Base-by-base conservation (phyloP, 2,329 filamentous ascomycete genomes). In the Talaromyces sp. region DNA sequence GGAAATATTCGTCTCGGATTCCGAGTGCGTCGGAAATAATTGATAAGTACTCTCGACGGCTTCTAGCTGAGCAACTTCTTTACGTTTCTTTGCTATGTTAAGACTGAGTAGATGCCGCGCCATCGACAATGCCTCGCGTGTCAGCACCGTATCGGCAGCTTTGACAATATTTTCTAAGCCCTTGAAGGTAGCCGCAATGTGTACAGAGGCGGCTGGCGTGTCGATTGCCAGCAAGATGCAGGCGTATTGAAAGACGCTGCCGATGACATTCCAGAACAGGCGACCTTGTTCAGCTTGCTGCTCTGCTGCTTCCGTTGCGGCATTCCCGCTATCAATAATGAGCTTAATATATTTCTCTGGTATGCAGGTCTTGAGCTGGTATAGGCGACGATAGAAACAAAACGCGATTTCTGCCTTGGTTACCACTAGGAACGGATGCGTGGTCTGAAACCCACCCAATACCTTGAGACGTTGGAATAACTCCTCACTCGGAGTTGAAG, bases 331-430 rank as follows among this genome's bases (percentile, higher is more conserved):
- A 35, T 71, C 57, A 57, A 75, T 73, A 58, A 75, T 10, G 2
- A 72, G 24, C 3, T 69, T 11, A 8, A 73, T 68, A 8, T 66
- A 24, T 0, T 73, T 70, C 19, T 73, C 69, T 31, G 72, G 13
- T 58, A 73, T 67, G 43, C 63, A 3, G 3, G 14, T 39, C 33
- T 73, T 74, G 45, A 72, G 66, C 62, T 74, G 72, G 60, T 75
- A 75, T 56, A 74, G 24, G 27, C 72, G 73, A 41, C 73, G 70
- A 67, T 74, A 75, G 69, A 75, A 75, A 62, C 73, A 75, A 45
- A 75, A 71, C 5, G 70, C 71, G 19, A 75, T 57, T 6, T 74
- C 73, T 9, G 73, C 73, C 63, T 71, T 75, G 0, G 73, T 74
- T 31, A 70, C 69, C 1, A 72, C 65, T 16, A 75, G 62, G 31